Evolutionary conservation across 148 eudicot genomes (phyloP).

Genomic region (Camellia sinensis): DNA sequence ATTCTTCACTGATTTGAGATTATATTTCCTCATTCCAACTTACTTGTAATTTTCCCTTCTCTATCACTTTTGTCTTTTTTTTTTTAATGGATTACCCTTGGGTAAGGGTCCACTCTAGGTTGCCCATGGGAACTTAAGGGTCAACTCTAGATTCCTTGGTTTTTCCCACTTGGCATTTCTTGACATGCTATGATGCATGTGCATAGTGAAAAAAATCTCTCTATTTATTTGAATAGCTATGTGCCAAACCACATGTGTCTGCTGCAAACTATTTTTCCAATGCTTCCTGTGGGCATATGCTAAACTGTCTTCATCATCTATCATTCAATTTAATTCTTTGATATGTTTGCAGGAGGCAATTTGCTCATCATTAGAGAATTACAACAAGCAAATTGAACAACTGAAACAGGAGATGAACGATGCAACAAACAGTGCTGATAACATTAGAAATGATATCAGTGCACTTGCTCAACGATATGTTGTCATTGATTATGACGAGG

Average conservation of each 20-base stretch:
- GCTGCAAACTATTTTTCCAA: not conserved
- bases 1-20: too few species aligned
- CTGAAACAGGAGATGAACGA: constrained; percentile 97
- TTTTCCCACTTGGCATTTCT: not conserved
- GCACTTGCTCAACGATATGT: constrained; percentile 98
- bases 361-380: constrained; percentile 93
- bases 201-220: not conserved
- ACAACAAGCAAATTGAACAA: constrained; percentile 91
- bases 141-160: not conserved
- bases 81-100: too few species aligned
- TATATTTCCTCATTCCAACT: too few species aligned
- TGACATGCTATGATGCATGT: not conserved
- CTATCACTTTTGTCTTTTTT: too few species aligned
- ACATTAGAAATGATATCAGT: constrained; percentile 89
- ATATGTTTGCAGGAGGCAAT: constrained; percentile 78
- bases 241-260: not conserved
- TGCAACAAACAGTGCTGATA: constrained; percentile 95
- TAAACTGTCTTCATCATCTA: not conserved
- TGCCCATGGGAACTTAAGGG: too few species aligned
- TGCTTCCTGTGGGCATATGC: not conserved
- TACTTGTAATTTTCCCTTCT: too few species aligned
- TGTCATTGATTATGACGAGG: constrained; percentile 86
- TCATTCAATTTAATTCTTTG: constrained; percentile 2
- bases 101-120: too few species aligned
- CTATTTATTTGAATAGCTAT: not conserved